These are phyloP conservation scores for Verticillium isaacii DNA, from an alignment of 2,329 filamentous ascomycete species.

Conservation along the genomic window DNA sequence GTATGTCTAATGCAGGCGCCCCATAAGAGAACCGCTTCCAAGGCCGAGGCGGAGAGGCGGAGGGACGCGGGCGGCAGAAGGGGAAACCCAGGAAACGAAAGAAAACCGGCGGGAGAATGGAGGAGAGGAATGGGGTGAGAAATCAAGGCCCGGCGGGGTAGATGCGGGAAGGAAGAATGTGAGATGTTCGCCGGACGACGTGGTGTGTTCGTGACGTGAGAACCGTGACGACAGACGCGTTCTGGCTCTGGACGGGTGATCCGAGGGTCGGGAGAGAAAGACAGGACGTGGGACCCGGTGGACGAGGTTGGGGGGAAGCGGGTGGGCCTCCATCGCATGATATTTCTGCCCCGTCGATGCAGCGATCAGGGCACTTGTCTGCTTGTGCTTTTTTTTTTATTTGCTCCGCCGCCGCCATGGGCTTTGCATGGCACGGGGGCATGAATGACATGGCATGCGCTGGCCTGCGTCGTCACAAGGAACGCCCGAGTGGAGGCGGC, in stretches of 20 bases:
- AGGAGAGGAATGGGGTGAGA: conserved; percentile 1
- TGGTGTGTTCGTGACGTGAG: conserved; percentile 13
- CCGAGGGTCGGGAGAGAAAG: not conserved
- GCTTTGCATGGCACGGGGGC: not conserved
- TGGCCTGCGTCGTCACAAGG: not conserved
- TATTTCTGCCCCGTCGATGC: not conserved
- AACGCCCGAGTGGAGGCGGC: not conserved
- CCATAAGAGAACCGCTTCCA: conserved; percentile 6
- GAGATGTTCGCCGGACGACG: conserved; percentile 12
- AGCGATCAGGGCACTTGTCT: too few relatives aligned
- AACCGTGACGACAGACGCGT: not conserved
- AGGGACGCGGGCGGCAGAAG: conserved; percentile 1
- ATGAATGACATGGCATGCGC: not conserved
- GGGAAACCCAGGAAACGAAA: conserved; percentile 7
- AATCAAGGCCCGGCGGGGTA: not conserved
- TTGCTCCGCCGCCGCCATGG: not conserved
- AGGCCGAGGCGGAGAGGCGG: not conserved
- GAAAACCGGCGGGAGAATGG: conserved; percentile 4
- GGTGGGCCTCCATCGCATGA: not conserved
- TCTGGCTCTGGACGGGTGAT: not conserved
- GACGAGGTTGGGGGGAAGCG: not conserved
- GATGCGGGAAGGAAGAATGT: conserved; percentile 8
- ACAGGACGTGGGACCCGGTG: not conserved
- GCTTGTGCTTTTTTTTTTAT: not conserved
- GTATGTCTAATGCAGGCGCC: conserved; percentile 10